Evolutionary conservation across 495 filamentous ascomycete species (phyloP).

Genomic region (Neurospora sp.): DNA sequence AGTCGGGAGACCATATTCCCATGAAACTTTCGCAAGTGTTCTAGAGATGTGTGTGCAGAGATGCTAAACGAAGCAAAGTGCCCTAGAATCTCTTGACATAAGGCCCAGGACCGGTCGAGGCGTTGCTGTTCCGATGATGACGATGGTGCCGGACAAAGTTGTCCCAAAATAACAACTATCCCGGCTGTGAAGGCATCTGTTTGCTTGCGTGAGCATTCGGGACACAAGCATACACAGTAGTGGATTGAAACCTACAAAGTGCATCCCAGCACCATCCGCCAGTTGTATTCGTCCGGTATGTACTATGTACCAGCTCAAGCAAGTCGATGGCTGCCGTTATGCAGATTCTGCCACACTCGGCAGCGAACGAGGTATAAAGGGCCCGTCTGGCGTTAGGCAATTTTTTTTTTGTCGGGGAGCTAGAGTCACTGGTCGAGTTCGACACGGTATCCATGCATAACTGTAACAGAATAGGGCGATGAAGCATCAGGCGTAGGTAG

Average conservation of each 20-base stretch:
- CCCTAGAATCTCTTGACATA: slow-evolving; percentile 8
- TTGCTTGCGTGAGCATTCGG: not conserved
- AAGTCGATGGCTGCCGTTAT: slow-evolving; percentile 31
- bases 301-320: slow-evolving; percentile 27
- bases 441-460: slow-evolving; percentile 27
- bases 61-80: slow-evolving; percentile 16
- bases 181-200: slow-evolving; percentile 35
- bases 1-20: slow-evolving; percentile 10
- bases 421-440: not conserved
- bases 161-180: slow-evolving; percentile 26
- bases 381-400: slow-evolving; percentile 12
- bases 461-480: slow-evolving; percentile 38
- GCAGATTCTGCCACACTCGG: slow-evolving; percentile 31
- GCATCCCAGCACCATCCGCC: slow-evolving; percentile 42
- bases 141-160: slow-evolving; percentile 2
- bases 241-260: slow-evolving; percentile 25
- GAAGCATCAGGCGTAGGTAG: slow-evolving; percentile 35
- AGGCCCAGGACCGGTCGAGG: slow-evolving; percentile 7
- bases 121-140: slow-evolving; percentile 5
- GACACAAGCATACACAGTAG: not conserved
- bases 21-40: slow-evolving; percentile 10
- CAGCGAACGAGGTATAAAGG: slow-evolving; percentile 28
- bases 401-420: not conserved
- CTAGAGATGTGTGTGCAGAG: slow-evolving; percentile 10
- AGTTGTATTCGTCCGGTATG: slow-evolving; percentile 28